A percentile compares a stretch with the other conserved stretches of the same genome.
phyloP scores from a whole-genome alignment of 805 yeast species.

The Starmerella scarabaei region DNA sequence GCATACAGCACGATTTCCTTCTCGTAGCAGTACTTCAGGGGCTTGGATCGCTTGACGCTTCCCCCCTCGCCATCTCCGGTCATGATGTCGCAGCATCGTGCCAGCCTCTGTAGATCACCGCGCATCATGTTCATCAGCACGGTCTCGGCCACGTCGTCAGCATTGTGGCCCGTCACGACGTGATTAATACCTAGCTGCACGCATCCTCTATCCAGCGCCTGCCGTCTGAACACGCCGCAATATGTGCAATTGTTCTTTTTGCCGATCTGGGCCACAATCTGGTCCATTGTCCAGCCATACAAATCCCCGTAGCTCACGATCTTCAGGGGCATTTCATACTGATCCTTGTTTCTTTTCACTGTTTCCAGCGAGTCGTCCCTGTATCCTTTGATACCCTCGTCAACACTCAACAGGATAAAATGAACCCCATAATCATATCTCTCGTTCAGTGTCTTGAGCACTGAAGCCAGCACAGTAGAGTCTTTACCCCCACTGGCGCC shows the following conservation, averaged over 20 bases:
- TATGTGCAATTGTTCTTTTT: conserved; percentile 90
- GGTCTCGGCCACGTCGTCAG: conserved; percentile 98
- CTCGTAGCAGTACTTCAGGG: conserved; percentile 89
- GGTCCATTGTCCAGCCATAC: conserved; percentile 98
- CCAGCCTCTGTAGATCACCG: conserved; percentile 92
- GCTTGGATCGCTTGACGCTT: conserved; percentile 87
- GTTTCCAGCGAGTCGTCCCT: conserved; percentile 96
- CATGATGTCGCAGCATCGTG: conserved; percentile 71
- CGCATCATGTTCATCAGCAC: conserved; percentile 86
- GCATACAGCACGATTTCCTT: conserved; percentile 96
- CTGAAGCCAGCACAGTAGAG: conserved; percentile 85
- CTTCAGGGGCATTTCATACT: conserved; percentile 65
- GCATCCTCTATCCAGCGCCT: conserved; percentile 94
- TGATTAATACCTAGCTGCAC: conserved; percentile 71
- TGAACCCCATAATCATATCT: conserved; percentile 79
- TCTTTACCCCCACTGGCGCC: conserved; percentile 99
- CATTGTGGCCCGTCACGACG: conserved; percentile 96
- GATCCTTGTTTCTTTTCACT: conserved; percentile 81
- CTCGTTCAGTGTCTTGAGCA: conserved; percentile 76
- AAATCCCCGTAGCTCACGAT: conserved; percentile 77
- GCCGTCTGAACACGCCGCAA: conserved; percentile 94
- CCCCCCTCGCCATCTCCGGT: conserved; percentile 51
- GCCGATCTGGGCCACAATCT: conserved; percentile 88
- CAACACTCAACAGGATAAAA: conserved; percentile 71
- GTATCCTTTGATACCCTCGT: conserved; percentile 95